phyloP scores from a whole-genome alignment of 2,329 filamentous ascomycete genomes.

The Penicillium glabrum region DNA sequence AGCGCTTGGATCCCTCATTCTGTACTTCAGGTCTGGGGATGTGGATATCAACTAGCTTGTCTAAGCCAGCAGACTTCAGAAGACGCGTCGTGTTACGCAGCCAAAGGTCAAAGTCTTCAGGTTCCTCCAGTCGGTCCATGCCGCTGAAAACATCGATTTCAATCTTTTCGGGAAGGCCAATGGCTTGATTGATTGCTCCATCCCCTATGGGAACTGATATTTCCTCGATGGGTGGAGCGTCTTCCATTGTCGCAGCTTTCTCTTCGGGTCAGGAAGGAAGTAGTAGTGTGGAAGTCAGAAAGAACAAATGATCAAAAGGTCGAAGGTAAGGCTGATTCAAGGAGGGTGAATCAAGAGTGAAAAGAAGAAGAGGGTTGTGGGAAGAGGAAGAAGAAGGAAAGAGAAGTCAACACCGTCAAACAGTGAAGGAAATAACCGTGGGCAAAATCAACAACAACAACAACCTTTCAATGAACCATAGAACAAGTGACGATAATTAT shows the following conservation, averaged over 20 bases:
- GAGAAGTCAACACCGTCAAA: not conserved
- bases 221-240: not conserved
- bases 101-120: not conserved
- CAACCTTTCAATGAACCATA: not conserved
- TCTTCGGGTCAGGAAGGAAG: not conserved
- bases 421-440: not conserved
- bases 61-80: not conserved
- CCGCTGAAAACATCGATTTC: not conserved
- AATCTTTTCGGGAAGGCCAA: not conserved
- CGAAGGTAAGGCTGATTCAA: not conserved
- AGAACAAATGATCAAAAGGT: not conserved
- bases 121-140: not conserved
- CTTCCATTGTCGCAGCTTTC: not conserved
- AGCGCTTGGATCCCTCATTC: not conserved
- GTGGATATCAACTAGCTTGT: conserved; percentile 1
- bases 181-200: not conserved
- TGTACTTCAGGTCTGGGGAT: not conserved
- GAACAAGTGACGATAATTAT: not conserved
- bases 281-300: not conserved
- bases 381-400: not conserved
- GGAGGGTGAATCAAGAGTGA: not conserved
- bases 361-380: not conserved
- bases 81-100: not conserved
- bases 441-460: not conserved
- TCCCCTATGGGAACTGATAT: not conserved